Evolutionary conservation across 352 stramenopile species (phyloP), one percentile per base, ranked within the genome.

Genomic region (Globisporangium takayamanum): DNA sequence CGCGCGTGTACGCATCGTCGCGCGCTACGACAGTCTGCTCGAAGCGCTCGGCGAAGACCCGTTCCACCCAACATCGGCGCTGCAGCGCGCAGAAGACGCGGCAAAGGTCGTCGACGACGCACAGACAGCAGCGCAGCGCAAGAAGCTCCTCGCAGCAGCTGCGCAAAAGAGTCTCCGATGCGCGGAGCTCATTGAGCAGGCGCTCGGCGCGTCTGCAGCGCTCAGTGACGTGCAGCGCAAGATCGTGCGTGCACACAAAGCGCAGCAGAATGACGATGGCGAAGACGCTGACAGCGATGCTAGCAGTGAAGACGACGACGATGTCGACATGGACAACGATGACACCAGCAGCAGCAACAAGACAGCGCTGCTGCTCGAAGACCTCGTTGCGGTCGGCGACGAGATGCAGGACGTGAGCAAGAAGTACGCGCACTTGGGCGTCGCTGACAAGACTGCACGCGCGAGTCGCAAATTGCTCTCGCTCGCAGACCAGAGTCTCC

Each of bases 181-280:
- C 56, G 85, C 80, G 5, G 73, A 92, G 57, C 71, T 95, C 50
- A 89, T 95, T 25, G 78, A 88, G 56, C 72, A 84, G 66, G 80
- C 73, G 62, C 68, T 95, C 22, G 68, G 78, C 45, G 62, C 76
- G 1, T 73, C 75, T 15, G 60, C 68, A 11, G 64, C 63, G 28
- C 69, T 94, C 20, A 79, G 66, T n/a, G 65, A 64, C 44, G 55
- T 83, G 39, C 69, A 89, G 48, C 68, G 70, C 50, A 74, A 73
- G 44, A 64, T 89, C 5, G 59, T 64, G 0, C 22, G 60, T 15
- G 70, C 70, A 0, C 56, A 72, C n/a, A 55, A 68, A 11, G 49
- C 63, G 14, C 66, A 67, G 28, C 44, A 25, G 22, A 15, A 47
- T 14, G 69, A 45, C 20, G 58, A 69, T 0, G 50, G 60, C 11